Conservation (phyloP, 257 asterid species). For the Oldenlandia corymbosa region DNA sequence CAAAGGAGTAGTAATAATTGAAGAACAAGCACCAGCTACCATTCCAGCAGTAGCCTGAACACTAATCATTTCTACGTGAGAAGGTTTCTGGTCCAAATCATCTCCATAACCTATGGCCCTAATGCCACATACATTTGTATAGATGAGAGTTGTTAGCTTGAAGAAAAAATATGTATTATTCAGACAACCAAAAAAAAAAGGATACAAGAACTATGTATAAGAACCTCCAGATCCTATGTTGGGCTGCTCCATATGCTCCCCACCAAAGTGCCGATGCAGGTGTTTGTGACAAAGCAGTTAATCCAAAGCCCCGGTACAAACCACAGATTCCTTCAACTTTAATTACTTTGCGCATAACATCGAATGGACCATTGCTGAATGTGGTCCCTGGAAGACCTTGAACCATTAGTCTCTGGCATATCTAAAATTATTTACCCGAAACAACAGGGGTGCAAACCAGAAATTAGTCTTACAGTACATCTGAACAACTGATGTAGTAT, state of each 20-base stretch:
- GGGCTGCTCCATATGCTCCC: slow-evolving; percentile 90
- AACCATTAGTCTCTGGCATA: slow-evolving; percentile 89
- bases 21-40: slow-evolving; percentile 85
- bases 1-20: slow-evolving; percentile 71
- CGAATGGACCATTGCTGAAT: slow-evolving; percentile 66
- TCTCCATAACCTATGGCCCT: slow-evolving; percentile 70
- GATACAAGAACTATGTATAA: slow-evolving; percentile 7
- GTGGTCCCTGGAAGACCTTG: slow-evolving; percentile 87
- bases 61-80: slow-evolving; percentile 53
- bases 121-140: slow-evolving; percentile 5
- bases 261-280: slow-evolving; percentile 98
- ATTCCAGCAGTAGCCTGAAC: slow-evolving; percentile 89
- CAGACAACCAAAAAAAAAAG: slow-evolving; percentile 2
- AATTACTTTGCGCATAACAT: slow-evolving; percentile 52
- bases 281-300: slow-evolving; percentile 65
- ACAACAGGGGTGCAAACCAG: not conserved
- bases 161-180: no score
- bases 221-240: slow-evolving; percentile 88
- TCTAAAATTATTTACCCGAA: slow-evolving; percentile 26
- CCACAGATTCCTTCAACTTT: slow-evolving; percentile 81
- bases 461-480: not conserved
- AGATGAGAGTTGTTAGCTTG: not conserved
- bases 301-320: slow-evolving; percentile 83
- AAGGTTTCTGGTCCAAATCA: slow-evolving; percentile 59
- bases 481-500: not conserved